Evolutionary conservation across 1,284 basidiomycete species (phyloP), one percentile per base, ranked within the genome.

Genomic region (Malassezia psittaci): DNA sequence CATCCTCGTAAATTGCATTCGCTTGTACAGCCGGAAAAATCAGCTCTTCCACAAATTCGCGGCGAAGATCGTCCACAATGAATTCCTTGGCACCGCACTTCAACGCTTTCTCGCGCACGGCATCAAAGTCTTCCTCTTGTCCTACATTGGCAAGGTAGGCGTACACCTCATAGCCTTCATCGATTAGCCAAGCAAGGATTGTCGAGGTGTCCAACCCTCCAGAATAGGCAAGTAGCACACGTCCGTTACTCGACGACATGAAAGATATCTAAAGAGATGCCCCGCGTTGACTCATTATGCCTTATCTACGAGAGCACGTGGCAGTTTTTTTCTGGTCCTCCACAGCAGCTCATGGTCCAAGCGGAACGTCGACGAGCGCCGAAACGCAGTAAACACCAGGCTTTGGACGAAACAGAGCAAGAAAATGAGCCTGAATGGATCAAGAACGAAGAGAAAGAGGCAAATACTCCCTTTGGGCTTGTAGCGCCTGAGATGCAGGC

Each of bases 111-210:
- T 81, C 81, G 67, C 86, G 83, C 51, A 93, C 93, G 57, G 91
- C 91, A 60, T 83, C 88, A 74, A 94, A 98, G 78, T 99, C 91
- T 81, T 98, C 93, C 77, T 96, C 90, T 77, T 96, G 93, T 32
- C 93, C 93, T 64, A 96, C 90, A 79, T 96, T 90, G 48, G 91
- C 91, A 90, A 98, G 94, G 82, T 93, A 98, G 39, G 91, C 90
- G 67, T 88, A 84, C 63, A 96, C 93, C 73, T 96, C 88, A 79
- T 96, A 96, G 53, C 90, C 90, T 76, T 96, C 82, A 77, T 98
- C 91, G 77, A 96, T 93, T 77, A 74, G 69, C 72, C 72, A 74
- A 46, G 72, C 66, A 40, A 74, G 67, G 59, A 74, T 74, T 48
- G 65, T 68, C 51, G 72, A 74, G 37, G 72, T 74, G 64, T 74